Base-by-base conservation (phyloP, 78 protist genomes). In the Monocercomonoides exilis region DNA sequence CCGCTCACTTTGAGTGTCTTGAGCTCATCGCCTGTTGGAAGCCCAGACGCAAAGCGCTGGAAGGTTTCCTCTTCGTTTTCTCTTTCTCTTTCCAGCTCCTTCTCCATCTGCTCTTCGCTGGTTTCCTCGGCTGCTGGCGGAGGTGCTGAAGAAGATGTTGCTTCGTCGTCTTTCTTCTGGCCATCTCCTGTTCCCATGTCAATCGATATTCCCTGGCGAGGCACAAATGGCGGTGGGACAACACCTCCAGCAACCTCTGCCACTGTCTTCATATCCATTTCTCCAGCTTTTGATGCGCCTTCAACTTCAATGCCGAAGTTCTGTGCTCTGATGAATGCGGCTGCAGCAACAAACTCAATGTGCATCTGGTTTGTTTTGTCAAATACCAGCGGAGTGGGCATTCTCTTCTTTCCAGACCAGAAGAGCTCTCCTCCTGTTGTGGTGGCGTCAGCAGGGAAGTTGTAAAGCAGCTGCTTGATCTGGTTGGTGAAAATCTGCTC, bases 401-500 rank as follows among this genome's bases (percentile, higher is more conserved):
- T 35, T 36, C 86, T 3, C 77, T 85, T 84, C 44, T n/a, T 44
- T 0, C 93, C 93, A 43, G 88, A 2, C 93, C 94, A 92, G 44
- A 81, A 92, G 42, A 44, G 84, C 29, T 21, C n/a, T 3, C 89
- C 91, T 29, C 21, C 38, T 6, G 4, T 6, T 33, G 5, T 32
- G 42, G 4, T 79, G 43, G 87, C 87, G 92, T 96, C 99, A 34
- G 88, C 87, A 34, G 99, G 99, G 96, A 95, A 94, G 89, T 92
- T 91, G 92, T 34, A 88, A 70, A 97, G 91, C 85, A 98, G 94
- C 88, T 95, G 96, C 46, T 35, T 38, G 46, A 96, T 94, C 41
- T 41, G n/a, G 89, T 94, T 89, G 90, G 2, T n/a, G 84, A 92
- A 98, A 77, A 46, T 43, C 46, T 92, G 94, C 85, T 98, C 96